Evolutionary conservation across 192 early-diverging fungal genomes (phyloP).

Genomic region (Allomyces macrogynus): DNA sequence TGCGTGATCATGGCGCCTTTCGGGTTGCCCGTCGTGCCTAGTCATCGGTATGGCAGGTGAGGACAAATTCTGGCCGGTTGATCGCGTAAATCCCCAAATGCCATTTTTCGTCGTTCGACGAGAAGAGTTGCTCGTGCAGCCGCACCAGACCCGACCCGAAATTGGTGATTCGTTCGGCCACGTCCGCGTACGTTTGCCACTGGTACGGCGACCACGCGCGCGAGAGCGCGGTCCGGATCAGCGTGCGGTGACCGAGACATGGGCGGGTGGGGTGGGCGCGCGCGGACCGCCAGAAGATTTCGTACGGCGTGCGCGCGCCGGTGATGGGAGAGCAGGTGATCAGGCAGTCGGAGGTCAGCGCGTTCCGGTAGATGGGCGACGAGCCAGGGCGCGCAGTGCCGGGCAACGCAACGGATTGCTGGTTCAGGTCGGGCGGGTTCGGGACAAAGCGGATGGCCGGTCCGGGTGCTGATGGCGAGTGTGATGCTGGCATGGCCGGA

Average conservation of each 20-base stretch:
- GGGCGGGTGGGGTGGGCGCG: conserved; percentile 10
- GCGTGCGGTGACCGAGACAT: conserved; percentile 43
- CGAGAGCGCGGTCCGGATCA: conserved; percentile 30
- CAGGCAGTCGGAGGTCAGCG: not conserved
- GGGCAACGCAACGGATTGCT: not conserved
- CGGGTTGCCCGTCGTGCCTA: conserved; percentile 22
- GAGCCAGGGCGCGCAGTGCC: not conserved
- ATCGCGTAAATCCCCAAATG: conserved; percentile 48
- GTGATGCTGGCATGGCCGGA: conserved; percentile 50
- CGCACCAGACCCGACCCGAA: conserved; percentile 52
- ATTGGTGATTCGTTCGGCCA: conserved; percentile 30
- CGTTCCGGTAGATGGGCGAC: not conserved
- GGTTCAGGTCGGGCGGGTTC: not conserved
- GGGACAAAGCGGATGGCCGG: not conserved
- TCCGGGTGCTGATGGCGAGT: conserved; percentile 34
- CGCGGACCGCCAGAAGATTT: not conserved
- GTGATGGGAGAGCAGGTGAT: not conserved
- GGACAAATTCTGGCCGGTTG: conserved; percentile 62
- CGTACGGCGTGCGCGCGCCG: not conserved
- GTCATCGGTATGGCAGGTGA: too few relatives aligned
- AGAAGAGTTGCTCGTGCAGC: not conserved
- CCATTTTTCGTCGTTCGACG: conserved; percentile 1
- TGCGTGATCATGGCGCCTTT: conserved; percentile 15
- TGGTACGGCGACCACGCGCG: conserved; percentile 16
- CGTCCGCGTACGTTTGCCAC: conserved; percentile 50